These are phyloP conservation scores for Malassezia japonica DNA, from an alignment of 1,284 basidiomycete species.

Conservation along the genomic window DNA sequence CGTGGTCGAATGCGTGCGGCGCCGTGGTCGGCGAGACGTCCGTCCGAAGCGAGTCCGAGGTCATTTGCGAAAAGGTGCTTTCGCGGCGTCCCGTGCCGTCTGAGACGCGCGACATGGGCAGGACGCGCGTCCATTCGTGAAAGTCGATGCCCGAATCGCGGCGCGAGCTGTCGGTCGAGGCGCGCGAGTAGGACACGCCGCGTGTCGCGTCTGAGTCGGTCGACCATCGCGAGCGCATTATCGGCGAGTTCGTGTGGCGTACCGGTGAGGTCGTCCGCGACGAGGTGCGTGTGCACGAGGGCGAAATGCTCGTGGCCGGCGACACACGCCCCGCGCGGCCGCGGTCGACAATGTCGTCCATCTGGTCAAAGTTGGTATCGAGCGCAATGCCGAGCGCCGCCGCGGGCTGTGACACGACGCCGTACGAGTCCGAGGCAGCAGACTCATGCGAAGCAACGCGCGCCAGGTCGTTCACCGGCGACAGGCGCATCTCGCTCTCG, in stretches of 20 bases:
- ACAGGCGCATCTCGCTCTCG: background rate
- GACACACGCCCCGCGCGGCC: slow-evolving; percentile 19
- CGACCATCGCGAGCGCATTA: slow-evolving; percentile 4
- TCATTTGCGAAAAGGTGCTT: background rate
- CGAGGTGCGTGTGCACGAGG: background rate
- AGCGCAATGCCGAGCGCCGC: slow-evolving; percentile 48
- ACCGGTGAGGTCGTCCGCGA: slow-evolving; percentile 1
- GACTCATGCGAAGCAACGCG: background rate
- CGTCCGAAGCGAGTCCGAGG: background rate
- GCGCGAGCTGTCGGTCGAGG: slow-evolving; percentile 14
- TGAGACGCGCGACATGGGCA: background rate
- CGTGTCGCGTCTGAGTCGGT: slow-evolving; percentile 17
- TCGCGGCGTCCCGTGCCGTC: background rate
- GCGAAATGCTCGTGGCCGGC: background rate
- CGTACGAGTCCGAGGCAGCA: background rate
- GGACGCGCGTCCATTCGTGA: too few relatives aligned
- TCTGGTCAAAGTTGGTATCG: slow-evolving; percentile 68
- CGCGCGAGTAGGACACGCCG: background rate
- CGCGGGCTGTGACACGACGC: background rate
- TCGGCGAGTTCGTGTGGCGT: slow-evolving; percentile 20
- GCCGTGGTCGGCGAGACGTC: background rate
- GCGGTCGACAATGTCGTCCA: slow-evolving; percentile 66
- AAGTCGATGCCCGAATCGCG: too few relatives aligned
- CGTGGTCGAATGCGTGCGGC: background rate
- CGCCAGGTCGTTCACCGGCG: background rate